Evolutionary conservation across 306 rosid species (phyloP), one percentile per base, ranked within the genome.

Genomic region (Begonia peltatifolia): DNA sequence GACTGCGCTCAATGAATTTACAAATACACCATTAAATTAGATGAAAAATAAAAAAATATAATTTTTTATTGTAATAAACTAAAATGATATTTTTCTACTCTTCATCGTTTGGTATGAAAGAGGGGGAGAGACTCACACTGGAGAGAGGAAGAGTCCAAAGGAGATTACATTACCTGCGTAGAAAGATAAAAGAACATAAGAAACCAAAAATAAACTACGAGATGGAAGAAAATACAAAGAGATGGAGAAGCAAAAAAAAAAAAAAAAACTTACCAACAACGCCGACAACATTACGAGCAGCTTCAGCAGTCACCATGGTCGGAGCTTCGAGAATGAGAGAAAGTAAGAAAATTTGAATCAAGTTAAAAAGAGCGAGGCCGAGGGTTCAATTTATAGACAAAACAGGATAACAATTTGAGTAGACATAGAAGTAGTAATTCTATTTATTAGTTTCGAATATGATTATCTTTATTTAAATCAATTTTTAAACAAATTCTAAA

Each of bases 141-240:
- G 96, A 0, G 96, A 83, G 23, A 81, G 50, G 67, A 87, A 83
- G 23, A 87, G 73, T 11, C 74, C 76, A 42, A 76, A 74, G 13
- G 96, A 87, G 65, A 87, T 77, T 35, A 81, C 57, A 58, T 83
- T 87, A 14, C 96, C 96, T 87, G 84, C 71, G 53, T 43, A 46
- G 36, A 54, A 5, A 57, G 42, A 57, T 17, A 44, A 12, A 35
- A 58, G 16, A 57, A 9, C 0, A 3, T 25, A n/a, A 16, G 30
- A 41, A 59, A 58, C 15, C 16, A 48, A 30, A 58, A 20, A 9
- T 1, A 46, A 10, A 9, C 12, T 18, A 18, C 47, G 2, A 22
- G 22, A 23, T 10, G 4, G 47, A 42, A 17, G 0, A 56, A 12
- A 18, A 49, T 49, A n/a, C 51, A 13, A 22, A 22, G 52, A 22